Conservation (phyloP, 169 alveolate genomes). For the Babesia ovis region DNA sequence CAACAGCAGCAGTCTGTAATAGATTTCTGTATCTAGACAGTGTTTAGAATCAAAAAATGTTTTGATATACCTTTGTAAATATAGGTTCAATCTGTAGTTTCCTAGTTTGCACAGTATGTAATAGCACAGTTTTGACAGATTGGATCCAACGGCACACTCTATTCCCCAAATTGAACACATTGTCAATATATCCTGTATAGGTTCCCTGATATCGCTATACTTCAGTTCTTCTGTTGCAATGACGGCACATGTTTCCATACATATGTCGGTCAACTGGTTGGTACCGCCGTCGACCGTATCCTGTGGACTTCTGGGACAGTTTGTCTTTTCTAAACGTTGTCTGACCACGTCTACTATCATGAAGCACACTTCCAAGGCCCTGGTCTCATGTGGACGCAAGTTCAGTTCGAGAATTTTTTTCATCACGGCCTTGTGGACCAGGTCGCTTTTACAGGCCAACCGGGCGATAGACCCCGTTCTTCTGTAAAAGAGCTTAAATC, state of each 20-base stretch:
- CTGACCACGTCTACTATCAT: slow-evolving; percentile 11
- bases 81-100: neutral
- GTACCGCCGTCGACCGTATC: neutral
- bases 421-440: slow-evolving; percentile 1
- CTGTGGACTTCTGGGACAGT: too few species aligned
- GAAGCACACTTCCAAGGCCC: slow-evolving; percentile 21
- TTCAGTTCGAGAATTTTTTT: neutral
- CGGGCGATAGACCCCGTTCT: neutral
- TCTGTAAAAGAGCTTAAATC: slow-evolving; percentile 3
- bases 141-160: slow-evolving; percentile 19
- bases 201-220: neutral
- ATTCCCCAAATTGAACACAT: slow-evolving; percentile 41
- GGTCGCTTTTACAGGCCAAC: neutral
- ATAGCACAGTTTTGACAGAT: slow-evolving; percentile 26
- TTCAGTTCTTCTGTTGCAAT: slow-evolving; percentile 1
- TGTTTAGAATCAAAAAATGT: neutral
- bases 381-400: neutral
- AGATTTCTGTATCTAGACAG: neutral
- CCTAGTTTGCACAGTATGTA: slow-evolving; percentile 16
- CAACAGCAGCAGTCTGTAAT: slow-evolving; percentile 20
- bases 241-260: slow-evolving; percentile 3
- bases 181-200: neutral
- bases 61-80: slow-evolving; percentile 1
- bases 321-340: neutral
- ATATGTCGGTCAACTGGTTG: neutral